Base-by-base conservation (phyloP, 1,139 yeast genomes). In the Lodderomyces beijingensis region DNA sequence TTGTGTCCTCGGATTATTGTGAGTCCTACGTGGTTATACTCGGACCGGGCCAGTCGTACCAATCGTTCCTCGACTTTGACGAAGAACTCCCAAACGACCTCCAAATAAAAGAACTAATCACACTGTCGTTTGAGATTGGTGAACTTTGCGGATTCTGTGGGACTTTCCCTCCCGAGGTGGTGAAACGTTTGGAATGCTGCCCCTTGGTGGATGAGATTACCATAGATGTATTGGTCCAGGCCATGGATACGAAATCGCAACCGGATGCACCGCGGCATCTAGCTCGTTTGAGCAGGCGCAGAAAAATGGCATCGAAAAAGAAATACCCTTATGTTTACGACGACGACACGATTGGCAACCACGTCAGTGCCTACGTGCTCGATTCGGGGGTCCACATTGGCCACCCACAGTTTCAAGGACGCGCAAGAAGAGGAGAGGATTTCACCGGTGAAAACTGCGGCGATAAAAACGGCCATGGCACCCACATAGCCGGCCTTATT, bases 401-500 rank as follows among this genome's bases (percentile, higher is more conserved):
- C 1, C 83, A 80, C 46, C 76, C 77, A 0, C 85, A 83, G 27
- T 80, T 84, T 48, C 79, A 73, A 40, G 80, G 79, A 0, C 62
- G 93, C 36, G 87, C 79, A 0, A 40, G 41, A 2, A 44, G 53
- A 32, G 89, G 87, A 0, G 63, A 51, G n/a, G 86, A 80, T 47
- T 71, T 77, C 38, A 77, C 85, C 1, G 65, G 61, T 1, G 83
- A 76, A 51, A 85, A 79, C 0, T 46, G 59, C 0, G 82, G 83
- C 0, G 91, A 82, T 49, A 44, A 49, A 6, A 79, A 79, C 47
- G 91, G 93, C 0, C 93, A 84, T 50, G 84, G 85, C 1, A 86
- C 96, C 0, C 96, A 88, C 55, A 95, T 87, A 3, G 94, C 96
- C 0, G 96, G 96, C 0, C 56, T 87, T n/a, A 71, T 86, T 26